Conservation (phyloP, 2,329 filamentous ascomycete species). For the Ilyonectria sp. region DNA sequence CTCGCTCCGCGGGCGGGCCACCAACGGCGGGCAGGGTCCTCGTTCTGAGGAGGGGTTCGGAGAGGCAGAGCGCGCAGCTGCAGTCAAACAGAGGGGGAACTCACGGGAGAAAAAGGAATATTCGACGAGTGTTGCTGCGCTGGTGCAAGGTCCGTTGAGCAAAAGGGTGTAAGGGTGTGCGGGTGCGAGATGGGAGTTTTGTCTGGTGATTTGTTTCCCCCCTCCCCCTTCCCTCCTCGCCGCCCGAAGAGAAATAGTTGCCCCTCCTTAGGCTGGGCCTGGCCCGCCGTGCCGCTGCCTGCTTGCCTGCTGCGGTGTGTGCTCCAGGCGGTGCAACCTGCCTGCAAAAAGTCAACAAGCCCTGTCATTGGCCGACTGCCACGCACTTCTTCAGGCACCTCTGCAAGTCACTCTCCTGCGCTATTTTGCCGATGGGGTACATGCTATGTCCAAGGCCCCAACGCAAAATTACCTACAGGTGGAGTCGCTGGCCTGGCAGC, state of each 20-base stretch:
- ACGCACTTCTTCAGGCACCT: conserved; percentile 17
- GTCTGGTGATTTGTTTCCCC: conserved; percentile 49
- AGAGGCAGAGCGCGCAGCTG: neutral
- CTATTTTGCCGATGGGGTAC: conserved; percentile 34
- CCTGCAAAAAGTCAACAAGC: conserved; percentile 33
- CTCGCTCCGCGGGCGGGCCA: conserved; percentile 9
- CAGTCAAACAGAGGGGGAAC: conserved; percentile 16
- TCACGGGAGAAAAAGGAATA: conserved; percentile 35
- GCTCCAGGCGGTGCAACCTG: conserved; percentile 7
- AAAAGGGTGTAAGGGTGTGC: conserved; percentile 16
- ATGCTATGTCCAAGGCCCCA: conserved; percentile 10
- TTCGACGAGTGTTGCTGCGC: conserved; percentile 29
- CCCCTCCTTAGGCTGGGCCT: conserved; percentile 38
- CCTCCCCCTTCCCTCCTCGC: conserved; percentile 31
- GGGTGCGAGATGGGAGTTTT: conserved; percentile 24
- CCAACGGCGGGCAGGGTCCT: conserved; percentile 6
- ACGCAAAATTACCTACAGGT: conserved; percentile 24
- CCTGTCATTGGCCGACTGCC: conserved; percentile 41
- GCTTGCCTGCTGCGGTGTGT: conserved; percentile 4
- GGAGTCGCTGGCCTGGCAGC: conserved; percentile 12
- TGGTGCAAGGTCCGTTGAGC: conserved; percentile 16
- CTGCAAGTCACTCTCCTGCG: conserved; percentile 35
- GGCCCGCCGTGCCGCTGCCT: conserved; percentile 11
- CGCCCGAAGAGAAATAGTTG: conserved; percentile 42
- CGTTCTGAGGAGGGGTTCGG: neutral